Evolutionary conservation across 192 early-diverging fungal genomes (phyloP), one percentile per base, ranked within the genome.

Genomic region (Coemansia aciculifera): DNA sequence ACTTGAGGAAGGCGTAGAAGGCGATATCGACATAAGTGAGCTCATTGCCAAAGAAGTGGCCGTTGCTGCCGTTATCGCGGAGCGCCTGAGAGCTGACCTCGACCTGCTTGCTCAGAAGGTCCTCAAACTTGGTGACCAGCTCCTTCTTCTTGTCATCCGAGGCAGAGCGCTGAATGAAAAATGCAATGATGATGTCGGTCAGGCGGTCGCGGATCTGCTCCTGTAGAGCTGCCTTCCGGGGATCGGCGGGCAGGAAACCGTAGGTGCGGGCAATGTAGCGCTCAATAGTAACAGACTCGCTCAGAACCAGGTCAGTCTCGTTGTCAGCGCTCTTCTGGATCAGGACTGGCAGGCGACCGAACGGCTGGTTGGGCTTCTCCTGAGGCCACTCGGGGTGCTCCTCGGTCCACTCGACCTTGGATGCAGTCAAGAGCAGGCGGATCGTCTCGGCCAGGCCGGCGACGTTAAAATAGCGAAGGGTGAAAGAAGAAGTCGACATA

Each of bases 221-320:
- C 54, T 82, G 67, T 3, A 68, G 43, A 1, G 75, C 62, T 12
- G 68, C 76, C 56, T 73, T 43, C 48, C 75, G 65, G 31, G 66
- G 76, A 11, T 69, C 74, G 12, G 34, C 36, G 2, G 81, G 78
- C 59, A 76, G 37, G 39, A 84, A 67, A 2, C 75, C 82, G 48
- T 76, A 80, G 61, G 73, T 84, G 72, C 66, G 59, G 1, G 79
- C 67, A 5, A 88, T 74, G 44, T 86, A 86, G 44, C 87, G 85
- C 57, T 81, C 84, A 36, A 88, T 88, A 7, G 77, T 68, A 15
- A 59, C 64, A 0, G 77, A 69, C 46, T 88, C 83, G 49, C 75
- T 67, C 8, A 86, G 40, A 2, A 68, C 27, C 43, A 81, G 60
- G 21, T 66, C 60, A 11, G 66, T 63, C 3, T 48, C 43, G 43